Base-by-base conservation (phyloP, 2,329 filamentous ascomycete species). In the Didymella exigua region DNA sequence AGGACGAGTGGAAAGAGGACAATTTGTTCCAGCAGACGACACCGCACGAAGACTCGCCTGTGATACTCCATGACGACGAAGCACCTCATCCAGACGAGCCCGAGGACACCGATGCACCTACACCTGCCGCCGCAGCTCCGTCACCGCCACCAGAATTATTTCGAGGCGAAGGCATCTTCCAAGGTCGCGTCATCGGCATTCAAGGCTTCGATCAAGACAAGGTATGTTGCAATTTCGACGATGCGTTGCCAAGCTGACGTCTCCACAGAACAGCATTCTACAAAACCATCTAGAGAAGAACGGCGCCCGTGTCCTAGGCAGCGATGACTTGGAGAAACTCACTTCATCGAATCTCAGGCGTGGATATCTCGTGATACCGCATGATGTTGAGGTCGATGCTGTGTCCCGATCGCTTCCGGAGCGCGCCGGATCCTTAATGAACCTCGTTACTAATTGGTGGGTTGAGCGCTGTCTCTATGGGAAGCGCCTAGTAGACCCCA, bases 401-500 rank as follows among this genome's bases (percentile, higher is more conserved):
- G 69, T 72, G 27, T 55, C 63, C 34, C 31, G 43, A 51, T 38
- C 54, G 38, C 62, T 75, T 43, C 70, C 76, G 60, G 67, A 66
- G 43, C 58, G 62, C 19, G 75, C 78, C 59, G 77, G 63, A 46
- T 48, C 56, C 45, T 42, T 50, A 38, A 46, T 73, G 36, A 62
- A 48, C 47, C 48, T 80, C 49, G 86, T 96, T 27, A 98, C 92
- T 10, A 92, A 96, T 70, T 96, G 95, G 82, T 99, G 93, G 84
- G 82, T 99, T 47, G 95, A 99, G 76, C 86, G 86, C 42, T 98
- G 93, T 71, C 79, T 99, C 33, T 87, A 93, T 70, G 85, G 85
- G 60, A 95, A 90, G 73, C 78, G 77, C 23, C 84, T 93, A 63
- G 81, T 91, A 41, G 79, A 89, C 26, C 91, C 92, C 5, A 78